Conservation (phyloP, 257 asterid genomes). For the Osmanthus fragrans region DNA sequence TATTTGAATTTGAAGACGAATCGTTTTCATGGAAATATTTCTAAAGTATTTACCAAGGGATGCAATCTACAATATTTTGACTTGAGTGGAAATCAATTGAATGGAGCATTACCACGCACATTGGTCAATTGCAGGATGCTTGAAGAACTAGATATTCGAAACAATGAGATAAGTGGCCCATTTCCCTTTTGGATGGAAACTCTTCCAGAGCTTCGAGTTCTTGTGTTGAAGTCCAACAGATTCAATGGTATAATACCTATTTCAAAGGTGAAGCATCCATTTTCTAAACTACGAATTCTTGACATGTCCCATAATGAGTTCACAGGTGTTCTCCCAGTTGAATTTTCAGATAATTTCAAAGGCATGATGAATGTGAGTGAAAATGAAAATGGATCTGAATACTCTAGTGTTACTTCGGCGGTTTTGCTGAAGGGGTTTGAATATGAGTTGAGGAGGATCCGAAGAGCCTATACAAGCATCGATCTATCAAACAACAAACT, state of each 20-base stretch:
- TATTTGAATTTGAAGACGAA: background rate
- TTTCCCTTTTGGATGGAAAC: conserved; percentile 36
- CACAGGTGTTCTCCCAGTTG: conserved; percentile 8
- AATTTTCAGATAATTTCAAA: conserved; percentile 1
- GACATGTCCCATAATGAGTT: conserved; percentile 24
- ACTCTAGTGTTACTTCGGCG: too few species aligned
- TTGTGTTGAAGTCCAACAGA: conserved; percentile 23
- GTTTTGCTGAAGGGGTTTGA: conserved; percentile 5
- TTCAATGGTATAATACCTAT: conserved; percentile 16
- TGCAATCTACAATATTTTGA: background rate
- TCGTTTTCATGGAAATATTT: conserved; percentile 3
- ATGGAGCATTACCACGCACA: conserved; percentile 21
- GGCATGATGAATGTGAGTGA: conserved; percentile 23
- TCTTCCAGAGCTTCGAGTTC: conserved; percentile 29
- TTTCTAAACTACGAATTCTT: conserved; percentile 1
- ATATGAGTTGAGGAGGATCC: background rate
- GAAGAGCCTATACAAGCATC: background rate
- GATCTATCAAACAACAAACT: conserved; percentile 30
- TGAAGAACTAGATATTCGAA: conserved; percentile 22
- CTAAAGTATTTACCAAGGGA: background rate
- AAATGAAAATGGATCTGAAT: too few species aligned
- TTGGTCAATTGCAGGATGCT: conserved; percentile 21
- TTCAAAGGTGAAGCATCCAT: background rate
- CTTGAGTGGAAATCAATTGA: conserved; percentile 15
- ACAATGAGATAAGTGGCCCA: conserved; percentile 24